Conservation (phyloP, 495 filamentous ascomycete genomes). For the Hypoxylon fuscum region DNA sequence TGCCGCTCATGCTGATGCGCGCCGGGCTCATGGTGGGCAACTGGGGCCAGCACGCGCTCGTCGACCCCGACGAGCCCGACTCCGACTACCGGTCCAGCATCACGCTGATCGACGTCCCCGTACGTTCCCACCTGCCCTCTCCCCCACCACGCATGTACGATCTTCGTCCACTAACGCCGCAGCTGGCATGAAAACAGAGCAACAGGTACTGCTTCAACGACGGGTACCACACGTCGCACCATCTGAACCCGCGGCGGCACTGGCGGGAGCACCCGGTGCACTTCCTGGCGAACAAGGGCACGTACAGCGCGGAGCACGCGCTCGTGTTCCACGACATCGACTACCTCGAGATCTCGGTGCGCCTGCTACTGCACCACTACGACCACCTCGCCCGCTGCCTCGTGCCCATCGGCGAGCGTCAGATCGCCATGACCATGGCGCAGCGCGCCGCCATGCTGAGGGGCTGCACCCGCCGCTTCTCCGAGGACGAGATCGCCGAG, state of each 20-base stretch:
- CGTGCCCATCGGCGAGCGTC: slow-evolving; percentile 71
- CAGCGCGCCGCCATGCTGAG: slow-evolving; percentile 70
- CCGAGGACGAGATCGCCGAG: slow-evolving; percentile 62
- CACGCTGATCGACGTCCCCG: slow-evolving; percentile 75
- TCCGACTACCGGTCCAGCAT: slow-evolving; percentile 77
- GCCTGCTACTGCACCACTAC: slow-evolving; percentile 70
- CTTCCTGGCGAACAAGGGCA: slow-evolving; percentile 69
- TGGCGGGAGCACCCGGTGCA: slow-evolving; percentile 77
- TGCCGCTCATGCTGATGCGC: slow-evolving; percentile 68
- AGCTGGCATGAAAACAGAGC: slow-evolving; percentile 50
- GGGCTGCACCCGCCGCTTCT: slow-evolving; percentile 68
- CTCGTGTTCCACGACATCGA: slow-evolving; percentile 78
- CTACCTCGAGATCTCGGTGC: slow-evolving; percentile 72
- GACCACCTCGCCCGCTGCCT: slow-evolving; percentile 67
- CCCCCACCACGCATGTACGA: not conserved
- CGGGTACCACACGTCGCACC: slow-evolving; percentile 81
- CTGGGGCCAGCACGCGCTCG: slow-evolving; percentile 79
- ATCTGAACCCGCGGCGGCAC: slow-evolving; percentile 75
- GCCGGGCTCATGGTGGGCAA: slow-evolving; percentile 77
- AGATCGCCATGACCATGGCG: slow-evolving; percentile 67
- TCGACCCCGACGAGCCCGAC: slow-evolving; percentile 72
- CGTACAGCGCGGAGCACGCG: slow-evolving; percentile 67
- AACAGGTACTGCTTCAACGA: slow-evolving; percentile 82
- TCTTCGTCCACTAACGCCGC: slow-evolving; percentile 9
- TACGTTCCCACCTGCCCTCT: slow-evolving; percentile 35